phyloP scores from a whole-genome alignment of 148 eudicot genomes.

The Spergularia marina region DNA sequence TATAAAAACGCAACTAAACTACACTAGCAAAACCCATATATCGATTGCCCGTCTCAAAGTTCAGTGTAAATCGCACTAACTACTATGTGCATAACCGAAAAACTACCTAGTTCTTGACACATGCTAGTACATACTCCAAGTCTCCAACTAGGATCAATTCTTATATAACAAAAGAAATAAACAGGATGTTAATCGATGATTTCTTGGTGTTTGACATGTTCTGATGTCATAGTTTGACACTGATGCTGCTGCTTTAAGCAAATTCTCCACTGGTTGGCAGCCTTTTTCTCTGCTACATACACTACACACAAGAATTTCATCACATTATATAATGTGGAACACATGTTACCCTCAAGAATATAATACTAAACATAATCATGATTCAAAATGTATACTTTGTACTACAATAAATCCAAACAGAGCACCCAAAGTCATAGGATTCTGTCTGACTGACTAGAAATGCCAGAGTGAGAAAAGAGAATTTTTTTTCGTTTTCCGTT shows the following conservation, averaged over 20 bases:
- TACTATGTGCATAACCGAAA: not conserved
- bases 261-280: constrained; percentile 19
- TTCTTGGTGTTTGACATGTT: no score
- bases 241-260: constrained; percentile 8
- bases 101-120: not conserved
- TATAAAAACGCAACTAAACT: not conserved
- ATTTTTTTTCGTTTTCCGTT: not conserved
- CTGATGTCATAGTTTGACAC: not conserved
- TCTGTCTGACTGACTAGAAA: constrained; percentile 13
- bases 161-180: no score
- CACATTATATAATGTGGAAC: constrained; percentile 27
- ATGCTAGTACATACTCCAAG: no score
- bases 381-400: no score
- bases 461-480: constrained; percentile 12
- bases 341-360: constrained; percentile 26
- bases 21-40: not conserved
- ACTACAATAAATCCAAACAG: not conserved
- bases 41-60: not conserved
- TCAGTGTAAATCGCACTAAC: constrained; percentile 13
- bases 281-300: not conserved
- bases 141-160: no score
- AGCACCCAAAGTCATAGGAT: constrained; percentile 22
- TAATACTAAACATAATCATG: not conserved
- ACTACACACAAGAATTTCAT: no score
- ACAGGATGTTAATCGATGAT: no score